Evolutionary conservation across 768 basidiomycete species (phyloP), one percentile per base, ranked within the genome.

Genomic region (Pleurotus sapidus): DNA sequence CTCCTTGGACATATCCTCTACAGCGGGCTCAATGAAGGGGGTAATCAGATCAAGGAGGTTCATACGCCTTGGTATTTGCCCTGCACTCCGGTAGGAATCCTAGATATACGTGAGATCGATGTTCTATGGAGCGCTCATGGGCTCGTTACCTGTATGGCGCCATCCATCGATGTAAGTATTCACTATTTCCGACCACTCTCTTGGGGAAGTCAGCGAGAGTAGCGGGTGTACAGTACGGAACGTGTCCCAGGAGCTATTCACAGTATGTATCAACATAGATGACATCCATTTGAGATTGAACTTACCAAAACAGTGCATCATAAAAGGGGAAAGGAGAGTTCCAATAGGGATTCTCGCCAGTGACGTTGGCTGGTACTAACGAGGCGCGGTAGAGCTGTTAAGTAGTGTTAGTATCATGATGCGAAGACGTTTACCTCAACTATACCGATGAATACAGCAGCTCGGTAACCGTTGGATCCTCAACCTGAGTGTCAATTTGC

Each of bases 201-300:
- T 55, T 12, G 80, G 80, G 1, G 75, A 73, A 6, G 72, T 69
- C 30, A 81, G 60, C 3, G 80, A 81, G 14, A 80, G 72, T 5
- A 80, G 67, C 9, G 80, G 80, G 53, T 82, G 80, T 0, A 80
- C 78, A 4, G 79, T 81, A 46, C 80, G 74, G 73, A 81, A 80
- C 0, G 77, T 77, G 59, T 82, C 80, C 80, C 80, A 82, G 4
- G 80, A 81, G 64, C 80, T 81, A 51, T 11, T 39, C 38, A 57
- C 17, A 65, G 54, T 8, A 48, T 11, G 5, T 43, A 11, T 20
- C 7, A 2, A 25, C 9, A 34, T 34, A 3, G 30, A 34, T 7
- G 30, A 3, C 30, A 34, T 30, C 4, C 9, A 34, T 8, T 34
- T 34, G 30, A 34, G 20, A 15, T 3, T 45, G n/a, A 23, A 59